Base-by-base conservation (phyloP, 768 basidiomycete genomes). In the Pleurotus ostreatus region DNA sequence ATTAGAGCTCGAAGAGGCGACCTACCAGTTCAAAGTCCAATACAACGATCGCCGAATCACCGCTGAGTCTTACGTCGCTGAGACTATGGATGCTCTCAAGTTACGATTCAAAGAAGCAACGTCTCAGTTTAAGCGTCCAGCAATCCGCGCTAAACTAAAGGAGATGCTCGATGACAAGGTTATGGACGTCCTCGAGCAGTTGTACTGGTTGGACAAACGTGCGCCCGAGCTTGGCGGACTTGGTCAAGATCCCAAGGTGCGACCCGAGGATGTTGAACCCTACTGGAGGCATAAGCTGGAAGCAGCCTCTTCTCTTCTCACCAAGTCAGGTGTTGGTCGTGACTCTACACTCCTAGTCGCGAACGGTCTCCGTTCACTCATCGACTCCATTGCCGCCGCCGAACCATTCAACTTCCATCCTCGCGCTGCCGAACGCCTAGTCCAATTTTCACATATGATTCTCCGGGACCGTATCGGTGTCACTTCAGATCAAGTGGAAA, bases 21-120 rank as follows among this genome's bases (percentile, higher is more conserved):
- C 87, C 11, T 99, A 99, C 69, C 97, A 98, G 70, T 99, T 99
- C 83, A 99, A 99, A 73, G 97, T 99, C 2, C 89, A 95, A 69
- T 93, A 92, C 74, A 99, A 99, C 66, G 97, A 99, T 72, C 86
- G 93, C 20, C 83, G 92, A 20, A 91, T 98, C 58, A 89, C 91
- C 1, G 87, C 97, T 9, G 97, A 99, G 70, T 94, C 93, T 1
- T 99, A 99, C 68, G 92, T 99, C 47, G 95, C 97, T 5, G 97
- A 98, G 73, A 94, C 95, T 2, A 88, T 98, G 71, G 97, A 99
- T 66, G 77, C 82, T 5, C 83, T 99, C 60, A 99, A 99, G 73
- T 79, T 81, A 0, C 84, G 88, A 44, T 96, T 99, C 80, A 91
- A 88, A 65, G 86, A 92, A 38, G 88, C 86, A 63, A 91, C 89